Evolutionary conservation across 2,329 filamentous ascomycete species (phyloP).

Genomic region (Botrytis sinoallii): DNA sequence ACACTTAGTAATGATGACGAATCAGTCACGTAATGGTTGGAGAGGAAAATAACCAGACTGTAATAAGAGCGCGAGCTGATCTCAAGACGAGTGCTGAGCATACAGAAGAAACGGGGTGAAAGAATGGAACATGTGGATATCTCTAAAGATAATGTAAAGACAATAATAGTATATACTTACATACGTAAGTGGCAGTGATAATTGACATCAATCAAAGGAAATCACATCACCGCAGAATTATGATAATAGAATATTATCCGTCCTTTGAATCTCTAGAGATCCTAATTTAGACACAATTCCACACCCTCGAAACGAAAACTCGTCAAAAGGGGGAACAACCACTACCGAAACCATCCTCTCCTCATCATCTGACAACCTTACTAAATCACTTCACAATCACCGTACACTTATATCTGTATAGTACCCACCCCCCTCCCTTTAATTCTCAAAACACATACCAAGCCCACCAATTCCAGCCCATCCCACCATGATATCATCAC

Average conservation of each 20-base stretch:
- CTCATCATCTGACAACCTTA: not conserved
- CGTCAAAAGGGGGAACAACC: not conserved
- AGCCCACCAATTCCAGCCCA: not conserved
- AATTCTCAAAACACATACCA: not conserved
- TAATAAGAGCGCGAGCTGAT: not conserved
- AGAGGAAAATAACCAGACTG: accelerated
- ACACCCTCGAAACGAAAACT: not conserved
- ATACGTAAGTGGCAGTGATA: not conserved
- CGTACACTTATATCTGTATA: too few relatives aligned
- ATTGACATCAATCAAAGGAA: not conserved
- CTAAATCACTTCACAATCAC: too few relatives aligned
- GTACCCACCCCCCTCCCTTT: too few relatives aligned
- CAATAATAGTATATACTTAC: accelerated
- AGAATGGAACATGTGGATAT: not conserved
- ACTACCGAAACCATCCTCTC: not conserved
- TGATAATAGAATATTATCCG: accelerated
- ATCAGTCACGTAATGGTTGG: too few relatives aligned
- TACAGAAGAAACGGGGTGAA: too few relatives aligned
- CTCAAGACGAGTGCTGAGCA: too few relatives aligned
- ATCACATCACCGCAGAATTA: not conserved
- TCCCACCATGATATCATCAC: not conserved
- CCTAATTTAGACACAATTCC: not conserved
- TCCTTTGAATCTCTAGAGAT: accelerated
- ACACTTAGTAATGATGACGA: too few relatives aligned
- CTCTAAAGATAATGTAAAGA: not conserved